Evolutionary conservation across 2,329 filamentous ascomycete species (phyloP).

Genomic region (Diaporthe batatas): DNA sequence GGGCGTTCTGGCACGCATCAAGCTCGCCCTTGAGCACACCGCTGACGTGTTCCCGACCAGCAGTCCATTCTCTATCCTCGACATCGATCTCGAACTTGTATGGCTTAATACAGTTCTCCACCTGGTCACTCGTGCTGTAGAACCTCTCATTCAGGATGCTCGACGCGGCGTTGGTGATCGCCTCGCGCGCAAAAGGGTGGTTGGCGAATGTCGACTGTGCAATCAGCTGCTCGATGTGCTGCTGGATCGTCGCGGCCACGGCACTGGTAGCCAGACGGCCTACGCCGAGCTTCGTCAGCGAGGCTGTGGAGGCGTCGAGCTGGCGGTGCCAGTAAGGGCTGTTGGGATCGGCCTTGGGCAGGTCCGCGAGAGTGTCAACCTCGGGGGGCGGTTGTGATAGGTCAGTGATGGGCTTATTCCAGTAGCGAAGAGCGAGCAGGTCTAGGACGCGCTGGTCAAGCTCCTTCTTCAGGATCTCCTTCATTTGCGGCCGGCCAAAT

Average conservation of each 20-base stretch:
- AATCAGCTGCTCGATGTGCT: slow-evolving; percentile 84
- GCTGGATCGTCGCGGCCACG: slow-evolving; percentile 88
- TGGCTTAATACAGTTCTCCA: slow-evolving; percentile 99
- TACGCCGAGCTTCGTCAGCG: slow-evolving; percentile 93
- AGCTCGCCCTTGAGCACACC: slow-evolving; percentile 89
- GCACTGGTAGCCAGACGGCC: slow-evolving; percentile 93
- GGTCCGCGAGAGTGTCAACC: slow-evolving; percentile 78
- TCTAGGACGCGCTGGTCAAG: slow-evolving; percentile 96
- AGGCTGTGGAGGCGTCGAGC: slow-evolving; percentile 90
- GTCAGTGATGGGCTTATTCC: slow-evolving; percentile 95
- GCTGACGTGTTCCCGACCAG: slow-evolving; percentile 85
- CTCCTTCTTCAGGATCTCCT: slow-evolving; percentile 89
- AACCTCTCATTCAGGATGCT: slow-evolving; percentile 93
- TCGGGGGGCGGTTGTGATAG: slow-evolving; percentile 77
- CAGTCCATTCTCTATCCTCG: slow-evolving; percentile 88
- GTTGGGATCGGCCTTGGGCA: slow-evolving; percentile 87
- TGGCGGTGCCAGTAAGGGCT: slow-evolving; percentile 94
- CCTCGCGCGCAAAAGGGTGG: slow-evolving; percentile 91
- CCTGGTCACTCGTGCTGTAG: slow-evolving; percentile 96
- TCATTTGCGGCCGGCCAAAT: slow-evolving; percentile 91
- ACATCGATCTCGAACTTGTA: slow-evolving; percentile 99
- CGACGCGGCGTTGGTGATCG: slow-evolving; percentile 92
- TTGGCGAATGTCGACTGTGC: slow-evolving; percentile 85
- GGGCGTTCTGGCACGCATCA: slow-evolving; percentile 82
- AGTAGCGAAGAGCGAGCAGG: slow-evolving; percentile 91